Evolutionary conservation across 2,329 filamentous ascomycete genomes (phyloP), one percentile per base, ranked within the genome.

Genomic region (Ophiocordyceps camponoti-rufipedis): DNA sequence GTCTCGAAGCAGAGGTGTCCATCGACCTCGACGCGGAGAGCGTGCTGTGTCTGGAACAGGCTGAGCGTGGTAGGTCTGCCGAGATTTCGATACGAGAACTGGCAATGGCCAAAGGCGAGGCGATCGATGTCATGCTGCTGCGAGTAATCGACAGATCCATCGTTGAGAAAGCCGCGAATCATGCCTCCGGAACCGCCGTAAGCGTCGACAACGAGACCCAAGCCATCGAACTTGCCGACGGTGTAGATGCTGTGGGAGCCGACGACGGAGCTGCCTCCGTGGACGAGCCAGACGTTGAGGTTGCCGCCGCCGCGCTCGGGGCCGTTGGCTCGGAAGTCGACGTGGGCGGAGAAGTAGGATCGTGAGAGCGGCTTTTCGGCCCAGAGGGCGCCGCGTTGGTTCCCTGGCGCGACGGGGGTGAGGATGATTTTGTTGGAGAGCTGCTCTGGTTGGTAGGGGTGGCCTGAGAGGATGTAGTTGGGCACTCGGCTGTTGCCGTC

Each of bases 371-470:
- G 57, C 48, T 69, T 61, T 50, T 87, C 77, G 31, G 81, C 71
- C 89, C 91, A 98, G 53, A 91, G 60, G 44, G 84, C 81, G 49
- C 85, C 85, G 59, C 87, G 78, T 56, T 84, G 80, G 63, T 87
- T 87, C 46, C 91, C 91, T 6, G 87, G 86, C 43, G 79, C 80
- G 13, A 87, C 80, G 11, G 91, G 89, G 1, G 91, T 98, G 47
- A 98, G 75, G 59, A 98, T 83, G 48, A 96, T 59, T 60, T 88
- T 86, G 70, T 96, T 89, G 52, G 87, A 94, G 48, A 95, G 75
- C 48, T 82, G 62, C 55, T 82, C 74, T 52, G 77, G 76, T 33
- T 62, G 53, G 50, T 65, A 59, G 28, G 75, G 75, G 41, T 66
- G 67, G 58, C 75, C 75, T 46, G 69, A 63, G 49, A 77, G 60